Evolutionary conservation across 768 basidiomycete species (phyloP).

Genomic region (Lactarius akahatsu): DNA sequence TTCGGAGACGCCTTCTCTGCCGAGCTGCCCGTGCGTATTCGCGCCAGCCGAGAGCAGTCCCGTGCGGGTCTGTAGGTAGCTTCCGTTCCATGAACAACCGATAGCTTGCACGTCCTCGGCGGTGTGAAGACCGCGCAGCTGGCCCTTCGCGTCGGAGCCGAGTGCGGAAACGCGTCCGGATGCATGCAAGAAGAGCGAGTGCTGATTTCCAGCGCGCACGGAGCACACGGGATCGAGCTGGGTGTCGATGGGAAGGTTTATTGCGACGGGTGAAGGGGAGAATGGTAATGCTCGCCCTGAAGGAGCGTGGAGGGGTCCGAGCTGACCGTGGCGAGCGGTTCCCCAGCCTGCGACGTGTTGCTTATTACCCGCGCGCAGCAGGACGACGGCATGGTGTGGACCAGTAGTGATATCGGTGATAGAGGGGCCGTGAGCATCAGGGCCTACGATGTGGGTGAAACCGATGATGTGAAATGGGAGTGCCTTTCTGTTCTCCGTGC

Average conservation of each 20-base stretch:
- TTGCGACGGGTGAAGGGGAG: conserved; percentile 35
- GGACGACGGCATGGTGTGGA: conserved; percentile 67
- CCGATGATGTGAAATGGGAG: conserved; percentile 42
- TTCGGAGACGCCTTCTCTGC: conserved; percentile 35
- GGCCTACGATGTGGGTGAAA: conserved; percentile 36
- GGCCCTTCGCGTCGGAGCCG: conserved; percentile 74
- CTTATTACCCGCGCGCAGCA: conserved; percentile 37
- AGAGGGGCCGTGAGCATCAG: conserved; percentile 24
- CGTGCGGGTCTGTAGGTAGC: conserved; percentile 44
- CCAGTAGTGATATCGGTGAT: conserved; percentile 58
- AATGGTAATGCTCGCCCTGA: conserved; percentile 34
- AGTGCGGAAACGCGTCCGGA: conserved; percentile 51
- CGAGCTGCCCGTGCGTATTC: conserved; percentile 64
- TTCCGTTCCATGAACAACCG: conserved; percentile 80
- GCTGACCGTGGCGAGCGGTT: conserved; percentile 78
- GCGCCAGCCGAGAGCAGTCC: conserved; percentile 54
- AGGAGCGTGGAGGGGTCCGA: conserved; percentile 45
- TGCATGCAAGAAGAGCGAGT: conserved; percentile 44
- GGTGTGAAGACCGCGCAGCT: conserved; percentile 46
- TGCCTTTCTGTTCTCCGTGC: background rate
- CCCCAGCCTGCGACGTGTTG: conserved; percentile 75
- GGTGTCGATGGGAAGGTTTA: conserved; percentile 36
- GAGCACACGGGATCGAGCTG: conserved; percentile 30
- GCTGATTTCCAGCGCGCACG: conserved; percentile 52
- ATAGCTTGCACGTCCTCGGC: conserved; percentile 37